These are phyloP conservation scores for Medicago truncatula DNA, from an alignment of 306 rosid genomes.

Conservation along the genomic window MtrunA17r5.0-ANR NC_053049.1:29238001-29238500, in stretches of 20 bases:
- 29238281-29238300: constrained; percentile 21
- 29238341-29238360: constrained; percentile 37
- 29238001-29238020: constrained; percentile 18
- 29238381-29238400: constrained; percentile 8
- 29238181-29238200: constrained; percentile 42
- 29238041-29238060: constrained; percentile 32
- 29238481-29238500: background rate
- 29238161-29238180: constrained; percentile 23
- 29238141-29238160: constrained; percentile 1
- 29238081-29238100: constrained; percentile 9
- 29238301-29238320: constrained; percentile 44
- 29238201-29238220: constrained; percentile 37
- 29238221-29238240: constrained; percentile 38
- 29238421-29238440: constrained; percentile 31
- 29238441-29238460: constrained; percentile 21
- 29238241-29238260: constrained; percentile 43
- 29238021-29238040: constrained; percentile 46
- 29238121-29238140: constrained; percentile 41
- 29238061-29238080: constrained; percentile 4
- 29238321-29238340: constrained; percentile 37
- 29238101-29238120: constrained; percentile 6
- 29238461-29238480: constrained; percentile 26
- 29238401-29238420: constrained; percentile 35
- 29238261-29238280: constrained; percentile 45
- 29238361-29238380: background rate